Evolutionary conservation across 768 basidiomycete species (phyloP), one percentile per base, ranked within the genome.

Genomic region (Naematelia encephala): DNA sequence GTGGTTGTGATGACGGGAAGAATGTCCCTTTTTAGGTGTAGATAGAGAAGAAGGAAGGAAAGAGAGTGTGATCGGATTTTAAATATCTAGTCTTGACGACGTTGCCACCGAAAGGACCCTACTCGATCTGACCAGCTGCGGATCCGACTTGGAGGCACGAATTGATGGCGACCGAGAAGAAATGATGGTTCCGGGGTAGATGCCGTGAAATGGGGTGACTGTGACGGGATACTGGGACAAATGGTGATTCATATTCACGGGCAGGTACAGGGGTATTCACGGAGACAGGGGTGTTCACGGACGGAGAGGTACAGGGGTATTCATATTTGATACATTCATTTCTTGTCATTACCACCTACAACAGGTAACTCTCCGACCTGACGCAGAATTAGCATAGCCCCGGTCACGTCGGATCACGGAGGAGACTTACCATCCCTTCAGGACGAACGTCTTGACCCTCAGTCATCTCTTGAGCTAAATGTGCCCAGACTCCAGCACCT

Each of bases 371-470:
- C 65, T 21, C 68, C 68, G 10, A 64, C 65, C 68, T 69, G 27
- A 39, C 34, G 16, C n/a, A 21, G 14, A 22, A 51, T 57, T 50
- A 68, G 57, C 55, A 48, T 54, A 54, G n/a, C 48, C 59, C 14
- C 39, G 23, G 4, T 16, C 4, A 14, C 11, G 49, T 42, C n/a
- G 27, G 4, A 27, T 10, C 50, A 13, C 21, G 27, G 21, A 21
- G 26, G 10, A 50, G 3, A 70, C 72, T 47, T 28, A 74, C 72
- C 62, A 74, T 68, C 47, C 69, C 69, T 34, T 69, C 68, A 23
- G 70, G 70, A 42, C 60, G 58, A n/a, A 77, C 64, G 39, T 68
- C 60, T 25, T 67, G 42, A 14, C 75, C 75, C 50, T 71, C 64
- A 0, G 48, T 22, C 21, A 61, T 60, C 28, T 29, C 57, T 49